phyloP scores from a whole-genome alignment of 352 stramenopile species.

The Phytophthora boehmeriae region DNA sequence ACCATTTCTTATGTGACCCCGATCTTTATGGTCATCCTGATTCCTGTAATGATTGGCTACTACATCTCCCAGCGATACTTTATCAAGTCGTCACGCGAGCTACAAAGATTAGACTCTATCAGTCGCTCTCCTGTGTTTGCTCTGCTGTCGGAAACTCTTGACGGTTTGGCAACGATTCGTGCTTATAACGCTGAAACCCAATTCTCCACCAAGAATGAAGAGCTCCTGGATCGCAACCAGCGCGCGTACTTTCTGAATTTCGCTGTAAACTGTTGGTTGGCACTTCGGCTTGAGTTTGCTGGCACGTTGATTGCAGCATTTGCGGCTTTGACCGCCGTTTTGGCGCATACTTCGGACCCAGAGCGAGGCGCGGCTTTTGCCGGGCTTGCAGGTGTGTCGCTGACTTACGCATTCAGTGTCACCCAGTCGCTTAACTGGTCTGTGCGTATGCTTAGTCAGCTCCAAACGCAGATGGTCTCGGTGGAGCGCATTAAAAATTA shows the following conservation, averaged over 20 bases:
- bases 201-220: slow-evolving; percentile 60
- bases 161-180: slow-evolving; percentile 95
- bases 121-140: slow-evolving; percentile 94
- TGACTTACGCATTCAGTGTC: slow-evolving; percentile 83
- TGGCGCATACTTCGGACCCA: slow-evolving; percentile 51
- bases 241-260: slow-evolving; percentile 81
- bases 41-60: slow-evolving; percentile 73
- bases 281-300: slow-evolving; percentile 74
- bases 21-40: slow-evolving; percentile 70
- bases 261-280: slow-evolving; percentile 77
- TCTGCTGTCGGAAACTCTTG: slow-evolving; percentile 94
- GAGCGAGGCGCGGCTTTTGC: slow-evolving; percentile 52
- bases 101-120: slow-evolving; percentile 97
- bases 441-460: slow-evolving; percentile 73
- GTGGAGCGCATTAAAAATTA: slow-evolving; percentile 82
- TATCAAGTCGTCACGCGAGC: slow-evolving; percentile 89
- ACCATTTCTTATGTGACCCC: slow-evolving; percentile 79
- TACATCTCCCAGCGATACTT: slow-evolving; percentile 92
- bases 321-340: slow-evolving; percentile 56
- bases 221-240: slow-evolving; percentile 68
- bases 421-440: slow-evolving; percentile 83
- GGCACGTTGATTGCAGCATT: slow-evolving; percentile 67
- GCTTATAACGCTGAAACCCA: slow-evolving; percentile 63
- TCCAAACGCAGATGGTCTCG: slow-evolving; percentile 83
- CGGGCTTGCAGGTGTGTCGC: slow-evolving; percentile 66